phyloP scores from a whole-genome alignment of 768 basidiomycete genomes.

The Suillus subluteus region DNA sequence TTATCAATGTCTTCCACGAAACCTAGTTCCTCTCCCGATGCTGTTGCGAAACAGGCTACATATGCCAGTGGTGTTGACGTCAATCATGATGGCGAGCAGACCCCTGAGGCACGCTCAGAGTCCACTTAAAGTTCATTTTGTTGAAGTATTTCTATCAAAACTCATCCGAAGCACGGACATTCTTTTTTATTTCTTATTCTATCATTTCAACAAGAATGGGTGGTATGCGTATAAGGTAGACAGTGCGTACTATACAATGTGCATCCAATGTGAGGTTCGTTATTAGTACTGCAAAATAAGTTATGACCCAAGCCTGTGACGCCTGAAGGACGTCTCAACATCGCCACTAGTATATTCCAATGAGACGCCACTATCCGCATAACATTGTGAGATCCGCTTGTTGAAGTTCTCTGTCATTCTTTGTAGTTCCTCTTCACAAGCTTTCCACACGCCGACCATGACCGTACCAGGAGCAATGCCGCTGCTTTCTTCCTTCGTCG shows the following conservation, averaged over 20 bases:
- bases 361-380: slow-evolving; percentile 68
- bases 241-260: slow-evolving; percentile 11
- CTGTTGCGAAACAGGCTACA: slow-evolving; percentile 17
- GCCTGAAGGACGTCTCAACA: slow-evolving; percentile 78
- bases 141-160: neutral
- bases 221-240: neutral
- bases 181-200: neutral
- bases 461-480: slow-evolving; percentile 64
- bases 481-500: slow-evolving; percentile 56
- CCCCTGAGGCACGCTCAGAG: slow-evolving; percentile 1
- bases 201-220: slow-evolving; percentile 3
- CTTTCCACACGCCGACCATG: slow-evolving; percentile 86
- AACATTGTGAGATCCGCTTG: slow-evolving; percentile 76
- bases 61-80: slow-evolving; percentile 15
- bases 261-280: slow-evolving; percentile 7
- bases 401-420: slow-evolving; percentile 71
- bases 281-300: neutral
- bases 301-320: slow-evolving; percentile 48
- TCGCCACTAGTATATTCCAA: slow-evolving; percentile 78
- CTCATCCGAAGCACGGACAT: neutral
- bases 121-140: neutral
- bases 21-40: slow-evolving; percentile 9
- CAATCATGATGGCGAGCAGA: slow-evolving; percentile 9
- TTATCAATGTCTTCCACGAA: slow-evolving; percentile 21
- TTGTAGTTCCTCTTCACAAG: slow-evolving; percentile 84